Evolutionary conservation across 352 stramenopile species (phyloP), one percentile per base, ranked within the genome.

Genomic region (Phytophthora hibernalis): DNA sequence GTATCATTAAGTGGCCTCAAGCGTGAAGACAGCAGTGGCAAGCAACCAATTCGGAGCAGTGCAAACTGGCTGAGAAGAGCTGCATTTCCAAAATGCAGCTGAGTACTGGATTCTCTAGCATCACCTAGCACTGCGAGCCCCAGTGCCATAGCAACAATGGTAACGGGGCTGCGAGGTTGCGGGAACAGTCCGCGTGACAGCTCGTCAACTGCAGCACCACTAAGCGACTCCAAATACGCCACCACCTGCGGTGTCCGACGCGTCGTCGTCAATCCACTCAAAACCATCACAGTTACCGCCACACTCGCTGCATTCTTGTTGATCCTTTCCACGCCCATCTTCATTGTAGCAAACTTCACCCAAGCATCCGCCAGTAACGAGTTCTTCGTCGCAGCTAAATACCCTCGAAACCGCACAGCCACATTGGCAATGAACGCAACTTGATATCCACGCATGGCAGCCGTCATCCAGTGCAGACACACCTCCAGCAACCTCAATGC

Each of bases 401-500:
- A 38, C 15, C 45, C 49, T 48, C 51, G 47, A 37, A 82, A 43
- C 1, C 56, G 28, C 21, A 50, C 31, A n/a, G 65, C 71, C 24
- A 77, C 55, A 42, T 75, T 80, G 0, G 48, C 58, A 20, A 82
- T 61, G 52, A 79, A 85, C 11, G 22, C 65, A 5, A 71, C 12
- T 58, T 82, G 71, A 55, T 74, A 82, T 4, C 63, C 68, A 31
- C 37, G 51, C 68, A 85, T 85, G 4, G 68, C 74, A 22, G 16
- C 30, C 3, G 31, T 16, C 62, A 76, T 70, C 77, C 71, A 82
- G 10, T 74, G 52, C 10, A 65, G 24, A 54, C 65, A 82, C 45
- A 66, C 43, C 13, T 68, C 54, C 13, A 76, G n/a, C 38, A 79
- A 59, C 16, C 16, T 33, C 5, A 28, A 9, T 18, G 56, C 35